phyloP scores from a whole-genome alignment of 768 basidiomycete species.

The Rhizopogon rudus region DNA sequence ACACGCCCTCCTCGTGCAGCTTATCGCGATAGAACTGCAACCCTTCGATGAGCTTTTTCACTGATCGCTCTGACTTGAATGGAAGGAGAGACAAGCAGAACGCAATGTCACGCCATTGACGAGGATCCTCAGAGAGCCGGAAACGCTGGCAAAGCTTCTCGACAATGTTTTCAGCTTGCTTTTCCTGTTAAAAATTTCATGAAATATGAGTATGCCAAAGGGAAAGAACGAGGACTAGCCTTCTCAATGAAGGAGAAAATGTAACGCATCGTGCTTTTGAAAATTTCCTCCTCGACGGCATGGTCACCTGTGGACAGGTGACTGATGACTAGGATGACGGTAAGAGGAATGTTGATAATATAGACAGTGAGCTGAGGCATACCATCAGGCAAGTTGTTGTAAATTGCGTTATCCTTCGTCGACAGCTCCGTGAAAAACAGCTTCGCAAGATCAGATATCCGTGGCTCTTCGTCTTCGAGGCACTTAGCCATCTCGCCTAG shows the following conservation, averaged over 20 bases:
- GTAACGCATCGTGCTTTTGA: slow-evolving; percentile 90
- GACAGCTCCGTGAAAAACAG: slow-evolving; percentile 95
- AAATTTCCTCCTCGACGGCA: slow-evolving; percentile 87
- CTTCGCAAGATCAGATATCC: slow-evolving; percentile 93
- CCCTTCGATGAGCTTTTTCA: slow-evolving; percentile 94
- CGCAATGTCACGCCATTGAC: slow-evolving; percentile 97
- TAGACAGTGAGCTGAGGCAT: slow-evolving; percentile 14
- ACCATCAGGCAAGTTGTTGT: slow-evolving; percentile 98
- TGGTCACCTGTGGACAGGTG: slow-evolving; percentile 89
- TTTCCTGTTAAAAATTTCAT: slow-evolving; percentile 57
- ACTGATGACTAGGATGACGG: slow-evolving; percentile 67
- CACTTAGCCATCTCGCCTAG: slow-evolving; percentile 99
- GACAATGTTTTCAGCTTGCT: slow-evolving; percentile 95
- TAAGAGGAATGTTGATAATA: neutral
- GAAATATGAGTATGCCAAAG: neutral
- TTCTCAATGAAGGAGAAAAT: slow-evolving; percentile 98
- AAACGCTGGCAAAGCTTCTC: slow-evolving; percentile 98
- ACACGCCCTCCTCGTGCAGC: slow-evolving; percentile 83
- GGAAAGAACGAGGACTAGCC: slow-evolving; percentile 34
- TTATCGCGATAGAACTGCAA: slow-evolving; percentile 95
- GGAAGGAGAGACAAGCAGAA: slow-evolving; percentile 92
- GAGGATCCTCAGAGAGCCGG: slow-evolving; percentile 77
- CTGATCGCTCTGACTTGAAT: slow-evolving; percentile 94
- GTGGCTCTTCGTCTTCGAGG: slow-evolving; percentile 81
- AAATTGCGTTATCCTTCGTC: slow-evolving; percentile 98